Conservation (phyloP, 495 filamentous ascomycete species). For the Talaromyces proteolyticus region DNA sequence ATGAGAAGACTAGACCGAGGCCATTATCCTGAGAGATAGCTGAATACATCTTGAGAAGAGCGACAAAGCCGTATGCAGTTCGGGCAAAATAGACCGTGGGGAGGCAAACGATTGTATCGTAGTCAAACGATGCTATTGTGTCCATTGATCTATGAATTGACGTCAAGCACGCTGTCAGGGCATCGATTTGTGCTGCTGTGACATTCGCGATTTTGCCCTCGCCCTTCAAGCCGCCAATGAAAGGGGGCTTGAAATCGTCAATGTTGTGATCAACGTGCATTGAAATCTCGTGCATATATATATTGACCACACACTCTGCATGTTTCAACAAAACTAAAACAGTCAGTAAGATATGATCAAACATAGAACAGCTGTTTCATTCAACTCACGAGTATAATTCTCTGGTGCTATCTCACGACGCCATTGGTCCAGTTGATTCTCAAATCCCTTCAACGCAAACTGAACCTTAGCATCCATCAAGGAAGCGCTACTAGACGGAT, state of each 20-base stretch:
- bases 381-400: slow-evolving; percentile 21
- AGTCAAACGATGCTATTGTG: slow-evolving; percentile 55
- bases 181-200: slow-evolving; percentile 56
- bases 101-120: slow-evolving; percentile 57
- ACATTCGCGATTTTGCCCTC: slow-evolving; percentile 29
- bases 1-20: slow-evolving; percentile 70
- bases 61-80: slow-evolving; percentile 75
- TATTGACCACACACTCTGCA: slow-evolving; percentile 42
- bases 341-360: background rate
- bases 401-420: slow-evolving; percentile 46
- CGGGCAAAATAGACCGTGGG: slow-evolving; percentile 76
- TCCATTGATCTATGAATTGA: slow-evolving; percentile 73
- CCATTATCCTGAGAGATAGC: slow-evolving; percentile 61
- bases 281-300: slow-evolving; percentile 86
- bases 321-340: slow-evolving; percentile 1
- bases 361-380: background rate
- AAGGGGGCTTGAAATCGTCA: slow-evolving; percentile 53
- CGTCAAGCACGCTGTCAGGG: slow-evolving; percentile 63
- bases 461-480: slow-evolving; percentile 70
- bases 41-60: slow-evolving; percentile 84
- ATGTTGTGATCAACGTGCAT: slow-evolving; percentile 66
- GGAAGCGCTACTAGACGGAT: slow-evolving; percentile 53
- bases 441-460: slow-evolving; percentile 69
- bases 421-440: slow-evolving; percentile 69
- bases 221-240: slow-evolving; percentile 27